Percentiles rank a stretch among this genome's conserved stretches.
Conservation (phyloP, 371 early-diverging fungal genomes). For the Polyrhizophydium stewartii region DNA sequence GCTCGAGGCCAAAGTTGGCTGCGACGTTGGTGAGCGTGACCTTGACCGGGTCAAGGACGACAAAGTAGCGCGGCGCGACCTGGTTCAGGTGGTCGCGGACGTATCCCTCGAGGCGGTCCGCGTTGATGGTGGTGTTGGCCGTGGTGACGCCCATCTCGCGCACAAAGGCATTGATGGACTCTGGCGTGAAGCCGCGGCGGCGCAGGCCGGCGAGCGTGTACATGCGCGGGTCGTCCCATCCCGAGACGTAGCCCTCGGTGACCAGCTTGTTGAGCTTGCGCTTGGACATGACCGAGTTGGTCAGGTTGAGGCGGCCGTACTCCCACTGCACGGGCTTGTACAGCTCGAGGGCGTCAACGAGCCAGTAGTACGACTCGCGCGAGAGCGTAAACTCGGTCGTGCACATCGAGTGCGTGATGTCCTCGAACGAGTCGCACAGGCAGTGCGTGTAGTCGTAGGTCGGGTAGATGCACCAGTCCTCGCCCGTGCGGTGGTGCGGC, state of each 20-base stretch:
- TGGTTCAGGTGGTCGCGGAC: conserved; percentile 94
- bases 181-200: conserved; percentile 97
- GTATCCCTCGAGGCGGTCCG: conserved; percentile 91
- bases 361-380: conserved; percentile 98
- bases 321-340: conserved; percentile 99
- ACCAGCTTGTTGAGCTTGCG: conserved; percentile 95
- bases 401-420: conserved; percentile 99
- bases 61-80: conserved; percentile 89
- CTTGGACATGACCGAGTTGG: conserved; percentile 97
- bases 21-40: conserved; percentile 84
- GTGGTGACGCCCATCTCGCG: conserved; percentile 94
- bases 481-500: conserved; percentile 90
- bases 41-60: conserved; percentile 84
- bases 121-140: conserved; percentile 81
- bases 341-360: conserved; percentile 95
- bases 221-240: conserved; percentile 99
- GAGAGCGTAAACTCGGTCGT: conserved; percentile 96
- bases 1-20: conserved; percentile 65
- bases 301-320: conserved; percentile 95
- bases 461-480: conserved; percentile 97
- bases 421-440: conserved; percentile 98
- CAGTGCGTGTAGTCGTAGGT: conserved; percentile 99
- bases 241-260: conserved; percentile 69
- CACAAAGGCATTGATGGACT: conserved; percentile 98
- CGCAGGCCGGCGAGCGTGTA: conserved; percentile 97